These are phyloP conservation scores for Populus tremula DNA, from an alignment of 345 rosid species.

Conservation along the genomic window DNA sequence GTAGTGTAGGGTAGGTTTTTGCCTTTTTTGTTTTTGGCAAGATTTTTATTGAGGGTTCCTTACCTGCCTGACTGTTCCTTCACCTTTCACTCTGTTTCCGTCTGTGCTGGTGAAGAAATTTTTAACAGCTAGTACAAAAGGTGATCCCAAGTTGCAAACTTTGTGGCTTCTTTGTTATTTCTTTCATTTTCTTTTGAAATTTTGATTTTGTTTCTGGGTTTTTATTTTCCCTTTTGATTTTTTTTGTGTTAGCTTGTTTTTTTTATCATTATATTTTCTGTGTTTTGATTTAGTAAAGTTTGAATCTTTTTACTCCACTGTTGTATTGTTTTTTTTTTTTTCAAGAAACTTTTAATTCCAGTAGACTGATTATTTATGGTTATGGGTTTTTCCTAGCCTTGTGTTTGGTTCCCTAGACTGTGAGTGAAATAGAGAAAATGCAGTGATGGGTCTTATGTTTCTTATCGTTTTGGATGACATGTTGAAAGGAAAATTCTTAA, in stretches of 20 bases:
- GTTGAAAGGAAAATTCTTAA: not conserved
- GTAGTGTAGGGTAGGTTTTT: not conserved
- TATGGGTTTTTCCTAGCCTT: slow-evolving; percentile 18
- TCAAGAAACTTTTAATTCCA: not conserved
- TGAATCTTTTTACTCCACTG: slow-evolving; percentile 34
- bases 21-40: not conserved
- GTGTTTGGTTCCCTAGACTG: slow-evolving; percentile 21
- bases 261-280: not conserved
- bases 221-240: not conserved
- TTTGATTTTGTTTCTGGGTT: slow-evolving; percentile 4
- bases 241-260: not conserved
- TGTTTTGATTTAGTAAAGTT: slow-evolving; percentile 13
- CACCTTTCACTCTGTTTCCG: not conserved
- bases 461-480: slow-evolving; percentile 7
- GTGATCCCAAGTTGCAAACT: not conserved
- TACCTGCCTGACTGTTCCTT: not conserved
- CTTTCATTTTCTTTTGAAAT: not conserved
- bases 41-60: not conserved
- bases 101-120: not conserved
- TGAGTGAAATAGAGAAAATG: not conserved
- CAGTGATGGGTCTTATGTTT: slow-evolving; percentile 1
- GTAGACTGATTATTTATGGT: slow-evolving; percentile 8
- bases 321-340: slow-evolving; percentile 35
- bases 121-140: not conserved
- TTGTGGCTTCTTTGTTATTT: not conserved